Evolutionary conservation across 2,329 filamentous ascomycete species (phyloP).

Genomic region (Apiospora pterosperma): DNA sequence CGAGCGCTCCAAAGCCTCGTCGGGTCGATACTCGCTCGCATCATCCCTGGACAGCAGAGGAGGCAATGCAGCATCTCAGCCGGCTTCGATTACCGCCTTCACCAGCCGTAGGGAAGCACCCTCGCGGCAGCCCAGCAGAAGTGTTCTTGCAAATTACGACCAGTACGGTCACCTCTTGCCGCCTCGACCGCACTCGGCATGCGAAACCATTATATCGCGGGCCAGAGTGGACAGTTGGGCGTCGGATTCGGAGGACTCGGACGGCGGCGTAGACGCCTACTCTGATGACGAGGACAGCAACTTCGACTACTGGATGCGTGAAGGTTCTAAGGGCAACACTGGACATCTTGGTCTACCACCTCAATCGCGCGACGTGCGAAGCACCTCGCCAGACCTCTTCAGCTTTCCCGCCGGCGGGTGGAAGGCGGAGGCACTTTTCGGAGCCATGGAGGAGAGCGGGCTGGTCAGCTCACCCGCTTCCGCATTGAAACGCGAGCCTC

Average conservation of each 20-base stretch:
- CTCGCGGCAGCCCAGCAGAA: neutral
- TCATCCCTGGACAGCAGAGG: slow-evolving; percentile 9
- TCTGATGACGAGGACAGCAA: slow-evolving; percentile 37
- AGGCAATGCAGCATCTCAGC: slow-evolving; percentile 16
- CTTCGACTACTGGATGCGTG: slow-evolving; percentile 56
- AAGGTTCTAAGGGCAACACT: slow-evolving; percentile 28
- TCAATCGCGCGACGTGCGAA: slow-evolving; percentile 15
- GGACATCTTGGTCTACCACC: slow-evolving; percentile 17
- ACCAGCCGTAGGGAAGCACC: slow-evolving; percentile 8
- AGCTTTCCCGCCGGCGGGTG: slow-evolving; percentile 47
- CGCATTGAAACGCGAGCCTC: slow-evolving; percentile 37
- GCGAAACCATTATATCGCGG: slow-evolving; percentile 34
- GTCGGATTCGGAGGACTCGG: slow-evolving; percentile 42
- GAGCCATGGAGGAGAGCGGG: slow-evolving; percentile 31
- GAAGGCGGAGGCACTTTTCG: slow-evolving; percentile 47
- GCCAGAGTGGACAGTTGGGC: slow-evolving; percentile 25
- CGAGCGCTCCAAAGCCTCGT: neutral
- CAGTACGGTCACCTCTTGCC: slow-evolving; percentile 17
- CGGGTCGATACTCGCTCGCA: neutral
- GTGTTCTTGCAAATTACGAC: neutral
- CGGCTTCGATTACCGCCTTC: slow-evolving; percentile 14
- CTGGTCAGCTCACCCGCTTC: slow-evolving; percentile 26
- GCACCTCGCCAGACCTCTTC: slow-evolving; percentile 51
- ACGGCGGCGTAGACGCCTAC: slow-evolving; percentile 35
- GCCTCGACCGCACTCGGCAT: slow-evolving; percentile 43